Evolutionary conservation across 1,284 basidiomycete species (phyloP).

Genomic region (Boletus mariae): DNA sequence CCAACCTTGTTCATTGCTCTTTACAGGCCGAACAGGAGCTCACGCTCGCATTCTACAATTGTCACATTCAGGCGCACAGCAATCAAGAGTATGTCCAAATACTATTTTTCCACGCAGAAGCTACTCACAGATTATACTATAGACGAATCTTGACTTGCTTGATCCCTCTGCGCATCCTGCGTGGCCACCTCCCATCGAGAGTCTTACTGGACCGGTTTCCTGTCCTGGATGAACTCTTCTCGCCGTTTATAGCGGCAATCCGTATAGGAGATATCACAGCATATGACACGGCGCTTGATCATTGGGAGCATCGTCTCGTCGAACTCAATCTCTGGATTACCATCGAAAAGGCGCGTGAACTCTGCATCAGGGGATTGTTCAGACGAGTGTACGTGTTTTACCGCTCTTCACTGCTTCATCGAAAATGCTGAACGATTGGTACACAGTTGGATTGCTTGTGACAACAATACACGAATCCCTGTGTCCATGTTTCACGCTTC

Average conservation of each 20-base stretch:
- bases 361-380: slow-evolving; percentile 83
- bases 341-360: slow-evolving; percentile 84
- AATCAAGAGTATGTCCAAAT: slow-evolving; percentile 73
- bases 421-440: background rate
- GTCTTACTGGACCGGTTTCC: slow-evolving; percentile 71
- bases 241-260: slow-evolving; percentile 79
- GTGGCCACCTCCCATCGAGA: slow-evolving; percentile 76
- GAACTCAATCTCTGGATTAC: slow-evolving; percentile 83
- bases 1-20: background rate
- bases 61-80: slow-evolving; percentile 59
- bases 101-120: background rate
- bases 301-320: slow-evolving; percentile 66
- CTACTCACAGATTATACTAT: slow-evolving; percentile 1
- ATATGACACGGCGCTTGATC: slow-evolving; percentile 79
- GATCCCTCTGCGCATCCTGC: slow-evolving; percentile 83
- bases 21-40: slow-evolving; percentile 78
- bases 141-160: slow-evolving; percentile 89
- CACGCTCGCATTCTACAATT: slow-evolving; percentile 77
- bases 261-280: slow-evolving; percentile 70
- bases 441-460: slow-evolving; percentile 72
- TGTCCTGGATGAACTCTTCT: slow-evolving; percentile 69
- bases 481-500: slow-evolving; percentile 75
- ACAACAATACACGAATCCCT: slow-evolving; percentile 72
- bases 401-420: background rate
- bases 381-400: slow-evolving; percentile 68